phyloP scores from a whole-genome alignment of 148 eudicot species.

The Fagopyrum homotropicum region DNA sequence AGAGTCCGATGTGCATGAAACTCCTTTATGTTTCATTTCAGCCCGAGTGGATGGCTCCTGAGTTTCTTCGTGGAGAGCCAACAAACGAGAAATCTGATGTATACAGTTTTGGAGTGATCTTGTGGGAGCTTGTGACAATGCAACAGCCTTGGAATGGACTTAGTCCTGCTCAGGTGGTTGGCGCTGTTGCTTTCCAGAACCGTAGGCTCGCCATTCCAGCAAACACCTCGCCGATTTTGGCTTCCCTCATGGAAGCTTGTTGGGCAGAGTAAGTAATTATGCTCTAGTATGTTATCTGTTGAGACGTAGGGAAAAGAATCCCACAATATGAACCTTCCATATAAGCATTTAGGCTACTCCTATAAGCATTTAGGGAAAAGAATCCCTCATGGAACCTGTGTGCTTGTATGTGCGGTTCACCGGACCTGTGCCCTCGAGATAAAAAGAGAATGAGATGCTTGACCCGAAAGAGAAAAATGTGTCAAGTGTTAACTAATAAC shows the following conservation, averaged over 20 bases:
- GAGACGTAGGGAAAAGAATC: too few species aligned
- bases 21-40: slow-evolving; percentile 35
- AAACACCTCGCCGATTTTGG: slow-evolving; percentile 63
- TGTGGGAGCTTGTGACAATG: slow-evolving; percentile 96
- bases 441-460: too few species aligned
- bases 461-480: too few species aligned
- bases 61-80: slow-evolving; percentile 95
- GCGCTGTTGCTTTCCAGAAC: slow-evolving; percentile 95
- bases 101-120: slow-evolving; percentile 90
- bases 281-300: too few species aligned
- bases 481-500: too few species aligned
- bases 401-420: too few species aligned
- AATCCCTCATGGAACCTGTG: too few species aligned
- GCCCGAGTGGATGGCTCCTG: slow-evolving; percentile 99
- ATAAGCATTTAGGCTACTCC: too few species aligned
- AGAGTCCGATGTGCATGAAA: background rate
- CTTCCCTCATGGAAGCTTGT: slow-evolving; percentile 86
- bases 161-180: slow-evolving; percentile 98
- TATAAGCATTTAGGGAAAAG: too few species aligned
- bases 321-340: too few species aligned
- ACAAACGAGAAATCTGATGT: slow-evolving; percentile 94
- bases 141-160: slow-evolving; percentile 97
- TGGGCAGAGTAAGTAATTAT: slow-evolving; percentile 78
- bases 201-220: slow-evolving; percentile 75
- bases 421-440: too few species aligned